Conservation (phyloP, 768 basidiomycete genomes). For the Erythrobasidium yunnanense region DNA sequence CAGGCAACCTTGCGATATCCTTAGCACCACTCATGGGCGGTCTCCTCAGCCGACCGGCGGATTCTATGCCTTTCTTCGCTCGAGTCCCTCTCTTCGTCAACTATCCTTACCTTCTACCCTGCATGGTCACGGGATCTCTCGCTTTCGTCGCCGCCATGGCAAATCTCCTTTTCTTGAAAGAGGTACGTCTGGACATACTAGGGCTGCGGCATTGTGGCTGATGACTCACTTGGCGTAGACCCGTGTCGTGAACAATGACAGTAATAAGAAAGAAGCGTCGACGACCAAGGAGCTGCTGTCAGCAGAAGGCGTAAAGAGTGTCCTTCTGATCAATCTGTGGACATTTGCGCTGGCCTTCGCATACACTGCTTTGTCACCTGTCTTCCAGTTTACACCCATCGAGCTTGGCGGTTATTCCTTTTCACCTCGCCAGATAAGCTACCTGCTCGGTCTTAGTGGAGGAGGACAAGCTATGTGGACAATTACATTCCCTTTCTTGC, state of each 20-base stretch:
- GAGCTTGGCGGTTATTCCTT: constrained; percentile 11
- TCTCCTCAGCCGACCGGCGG: constrained; percentile 24
- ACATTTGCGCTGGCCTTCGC: background rate
- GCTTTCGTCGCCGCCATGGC: constrained; percentile 19
- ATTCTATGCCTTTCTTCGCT: constrained; percentile 18
- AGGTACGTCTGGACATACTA: background rate
- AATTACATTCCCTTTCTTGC: background rate
- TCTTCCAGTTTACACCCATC: background rate
- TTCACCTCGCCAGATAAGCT: constrained; percentile 17
- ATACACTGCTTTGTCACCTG: background rate
- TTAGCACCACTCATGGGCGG: constrained; percentile 26
- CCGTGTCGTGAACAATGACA: background rate
- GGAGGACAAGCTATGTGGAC: constrained; percentile 21
- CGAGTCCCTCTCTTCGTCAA: constrained; percentile 21
- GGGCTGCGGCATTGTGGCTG: background rate
- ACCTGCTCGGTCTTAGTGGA: constrained; percentile 6
- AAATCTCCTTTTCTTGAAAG: constrained; percentile 30
- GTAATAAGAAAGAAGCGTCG: background rate
- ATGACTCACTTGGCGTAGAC: too few relatives aligned
- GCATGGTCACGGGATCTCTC: constrained; percentile 25
- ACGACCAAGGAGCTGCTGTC: background rate
- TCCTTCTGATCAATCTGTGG: background rate
- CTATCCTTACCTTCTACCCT: constrained; percentile 31
- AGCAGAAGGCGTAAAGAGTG: background rate
- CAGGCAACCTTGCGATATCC: constrained; percentile 25